Evolutionary conservation across 2,329 filamentous ascomycete genomes (phyloP).

Genomic region (Metarhizium rileyi): DNA sequence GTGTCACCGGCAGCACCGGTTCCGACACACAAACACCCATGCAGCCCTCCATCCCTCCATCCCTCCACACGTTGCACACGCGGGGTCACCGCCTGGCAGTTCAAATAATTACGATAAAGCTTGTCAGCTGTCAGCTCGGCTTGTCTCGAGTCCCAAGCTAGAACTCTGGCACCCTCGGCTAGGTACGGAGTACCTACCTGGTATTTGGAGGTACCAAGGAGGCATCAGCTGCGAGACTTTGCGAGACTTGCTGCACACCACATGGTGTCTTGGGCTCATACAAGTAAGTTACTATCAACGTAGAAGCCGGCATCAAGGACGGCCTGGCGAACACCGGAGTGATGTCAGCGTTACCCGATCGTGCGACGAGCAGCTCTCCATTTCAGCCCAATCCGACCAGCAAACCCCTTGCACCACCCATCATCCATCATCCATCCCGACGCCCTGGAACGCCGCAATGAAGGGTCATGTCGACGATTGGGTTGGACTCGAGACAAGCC

Average conservation of each 20-base stretch:
- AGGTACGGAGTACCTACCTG: too few relatives aligned
- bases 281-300: too few relatives aligned
- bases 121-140: constrained; percentile 1
- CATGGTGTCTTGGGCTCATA: too few relatives aligned
- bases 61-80: not conserved
- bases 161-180: too few relatives aligned
- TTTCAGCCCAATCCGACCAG: not conserved
- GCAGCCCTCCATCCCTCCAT: not conserved
- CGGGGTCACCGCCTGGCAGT: constrained; percentile 8
- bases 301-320: not conserved
- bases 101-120: constrained; percentile 3
- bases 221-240: too few relatives aligned
- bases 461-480: not conserved
- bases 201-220: too few relatives aligned
- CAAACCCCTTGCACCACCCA: not conserved
- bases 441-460: not conserved
- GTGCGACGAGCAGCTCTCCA: not conserved
- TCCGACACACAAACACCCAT: not conserved
- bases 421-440: not conserved
- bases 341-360: not conserved
- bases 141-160: too few relatives aligned
- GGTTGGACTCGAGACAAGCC: not conserved
- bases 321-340: not conserved
- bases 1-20: too few relatives aligned
- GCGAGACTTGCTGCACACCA: too few relatives aligned